Percentiles rank a stretch among this genome's conserved stretches.
These are phyloP conservation scores for Penicillium vulpinum DNA, from an alignment of 2,329 filamentous ascomycete species.

Conservation along the genomic window DNA sequence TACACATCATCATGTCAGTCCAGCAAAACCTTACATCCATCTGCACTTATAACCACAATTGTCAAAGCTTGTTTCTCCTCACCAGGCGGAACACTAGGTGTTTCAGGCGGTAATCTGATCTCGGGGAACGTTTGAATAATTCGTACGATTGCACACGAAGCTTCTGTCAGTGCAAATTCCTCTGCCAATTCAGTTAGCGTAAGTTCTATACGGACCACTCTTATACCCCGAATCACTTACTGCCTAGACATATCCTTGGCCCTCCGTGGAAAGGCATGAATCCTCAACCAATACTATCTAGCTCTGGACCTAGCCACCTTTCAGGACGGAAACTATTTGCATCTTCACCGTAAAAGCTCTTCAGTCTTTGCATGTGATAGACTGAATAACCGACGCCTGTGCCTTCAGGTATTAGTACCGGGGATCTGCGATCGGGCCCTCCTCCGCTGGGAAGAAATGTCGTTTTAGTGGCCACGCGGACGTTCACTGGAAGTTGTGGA, in stretches of 20 bases:
- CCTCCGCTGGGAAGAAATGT: conserved; percentile 1
- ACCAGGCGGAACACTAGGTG: conserved; percentile 17
- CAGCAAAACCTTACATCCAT: conserved; percentile 28
- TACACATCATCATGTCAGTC: not conserved
- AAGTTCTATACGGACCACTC: not conserved
- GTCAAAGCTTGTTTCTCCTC: conserved; percentile 24
- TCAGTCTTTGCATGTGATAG: conserved; percentile 2
- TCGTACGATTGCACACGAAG: conserved; percentile 8
- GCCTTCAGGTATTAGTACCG: not conserved
- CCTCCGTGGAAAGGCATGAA: conserved; percentile 6
- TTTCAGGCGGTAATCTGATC: not conserved
- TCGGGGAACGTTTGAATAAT: conserved; percentile 14
- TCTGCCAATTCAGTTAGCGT: not conserved
- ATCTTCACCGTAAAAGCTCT: conserved; percentile 3
- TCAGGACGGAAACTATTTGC: conserved; percentile 2
- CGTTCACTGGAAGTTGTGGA: not conserved
- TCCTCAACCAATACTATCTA: conserved; percentile 2
- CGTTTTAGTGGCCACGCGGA: conserved; percentile 4
- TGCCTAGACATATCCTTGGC: not conserved
- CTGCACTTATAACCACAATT: conserved; percentile 25
- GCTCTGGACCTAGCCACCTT: not conserved
- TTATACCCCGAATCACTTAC: not conserved
- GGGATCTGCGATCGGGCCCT: not conserved
- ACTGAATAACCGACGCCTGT: conserved; percentile 2
- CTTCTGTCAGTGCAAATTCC: conserved; percentile 6